Evolutionary conservation across 495 filamentous ascomycete species (phyloP), one percentile per base, ranked within the genome.

Genomic region (Xylaria bambusicola): DNA sequence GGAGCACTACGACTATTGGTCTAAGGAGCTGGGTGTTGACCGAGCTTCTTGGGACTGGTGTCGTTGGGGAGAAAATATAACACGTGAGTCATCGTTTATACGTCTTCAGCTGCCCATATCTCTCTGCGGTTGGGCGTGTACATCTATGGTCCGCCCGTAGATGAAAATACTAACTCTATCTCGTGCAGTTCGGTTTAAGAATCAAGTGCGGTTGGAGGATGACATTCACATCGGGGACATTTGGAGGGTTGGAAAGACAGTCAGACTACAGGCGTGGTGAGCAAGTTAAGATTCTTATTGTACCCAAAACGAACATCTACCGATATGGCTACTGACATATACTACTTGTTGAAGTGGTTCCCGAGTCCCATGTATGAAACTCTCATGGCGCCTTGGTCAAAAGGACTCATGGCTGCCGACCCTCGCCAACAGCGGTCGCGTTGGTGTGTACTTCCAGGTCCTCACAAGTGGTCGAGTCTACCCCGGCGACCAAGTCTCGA

Each of bases 1-100:
- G 9, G 56, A 59, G 27, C 35, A 59, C 31, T 59, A 52, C 31
- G 56, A 59, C 29, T 59, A 52, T 20, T 59, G 56, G 56, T 33
- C 35, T 29, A 8, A 36, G 13, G 48, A 52, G 36, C 48, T 59
- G 10, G 48, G 36, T 10, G 56, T 42, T 6, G 48, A 58, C 20
- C 29, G 55, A 2, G 15, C 20, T n/a, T 40, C 33, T 15, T 59
- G 56, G 56, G 46, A 18, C 8, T 49, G 15, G 20, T 58, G 56
- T 51, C 56, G 48, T 6, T 58, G 56, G 56, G 56, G 55, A 27
- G 56, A 58, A 21, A 58, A 58, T 20, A 1, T 58, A 7, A 58
- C 56, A 1, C 21, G 55, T 58, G 31, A 49, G 45, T 50, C 23
- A 42, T 15, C 10, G 5, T 33, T 33, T 20, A 38, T 38, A 5